These are phyloP conservation scores for Linnemannia hyalina DNA, from an alignment of 192 early-diverging fungal genomes.

Conservation along the genomic window DNA sequence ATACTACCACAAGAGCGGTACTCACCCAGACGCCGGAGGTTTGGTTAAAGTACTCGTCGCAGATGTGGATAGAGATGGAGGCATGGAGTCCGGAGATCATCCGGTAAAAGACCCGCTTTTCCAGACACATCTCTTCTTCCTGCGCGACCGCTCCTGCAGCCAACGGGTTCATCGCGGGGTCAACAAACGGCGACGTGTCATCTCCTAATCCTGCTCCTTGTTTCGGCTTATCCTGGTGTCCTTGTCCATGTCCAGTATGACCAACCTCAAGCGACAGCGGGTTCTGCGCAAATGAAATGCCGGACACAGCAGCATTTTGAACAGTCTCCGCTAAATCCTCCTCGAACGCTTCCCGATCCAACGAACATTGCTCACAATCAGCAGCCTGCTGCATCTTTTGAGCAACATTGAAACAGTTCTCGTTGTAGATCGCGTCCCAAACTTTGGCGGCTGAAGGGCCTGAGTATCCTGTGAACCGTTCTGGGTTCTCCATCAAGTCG, in stretches of 20 bases:
- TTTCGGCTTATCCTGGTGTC: background rate
- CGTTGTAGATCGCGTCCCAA: conserved; percentile 94
- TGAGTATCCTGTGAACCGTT: conserved; percentile 96
- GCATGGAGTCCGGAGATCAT: conserved; percentile 88
- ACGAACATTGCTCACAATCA: conserved; percentile 58
- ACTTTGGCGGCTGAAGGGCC: conserved; percentile 90
- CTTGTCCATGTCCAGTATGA: background rate
- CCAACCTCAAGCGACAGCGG: background rate
- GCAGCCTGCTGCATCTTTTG: conserved; percentile 65
- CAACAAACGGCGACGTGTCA: background rate
- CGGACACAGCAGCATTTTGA: conserved; percentile 38
- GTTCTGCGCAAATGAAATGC: conserved; percentile 23
- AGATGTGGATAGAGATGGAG: conserved; percentile 97
- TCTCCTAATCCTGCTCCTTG: background rate
- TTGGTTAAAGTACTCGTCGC: conserved; percentile 89
- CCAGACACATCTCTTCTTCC: conserved; percentile 74
- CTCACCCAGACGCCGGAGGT: conserved; percentile 88
- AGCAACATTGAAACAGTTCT: conserved; percentile 92
- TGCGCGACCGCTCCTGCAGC: background rate
- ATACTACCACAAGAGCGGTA: background rate
- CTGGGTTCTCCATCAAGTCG: conserved; percentile 90
- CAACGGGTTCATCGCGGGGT: background rate
- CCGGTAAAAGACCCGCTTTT: conserved; percentile 84
- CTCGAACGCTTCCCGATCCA: conserved; percentile 53
- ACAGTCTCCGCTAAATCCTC: conserved; percentile 59